phyloP scores from a whole-genome alignment of 2,329 filamentous ascomycete genomes.

The Penicillium fuscoglaucum region DNA sequence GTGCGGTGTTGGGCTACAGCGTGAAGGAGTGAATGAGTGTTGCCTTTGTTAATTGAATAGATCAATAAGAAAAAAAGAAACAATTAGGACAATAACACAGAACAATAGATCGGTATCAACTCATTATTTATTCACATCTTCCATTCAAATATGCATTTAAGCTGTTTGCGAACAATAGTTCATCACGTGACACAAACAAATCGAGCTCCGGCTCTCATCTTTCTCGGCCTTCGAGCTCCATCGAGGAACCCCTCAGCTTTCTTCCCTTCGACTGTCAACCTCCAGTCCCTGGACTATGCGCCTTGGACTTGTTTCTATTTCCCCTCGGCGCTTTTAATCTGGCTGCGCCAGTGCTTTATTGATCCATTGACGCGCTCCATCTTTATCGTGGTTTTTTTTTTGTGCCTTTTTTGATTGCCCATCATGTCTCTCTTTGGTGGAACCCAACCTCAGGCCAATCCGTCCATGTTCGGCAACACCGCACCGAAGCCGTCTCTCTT shows the following conservation, averaged over 20 bases:
- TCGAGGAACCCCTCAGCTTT: slow-evolving; percentile 19
- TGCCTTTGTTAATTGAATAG: too few species aligned
- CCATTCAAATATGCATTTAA: background rate
- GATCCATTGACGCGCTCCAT: slow-evolving; percentile 5
- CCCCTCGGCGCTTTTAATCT: background rate
- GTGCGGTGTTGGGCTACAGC: background rate
- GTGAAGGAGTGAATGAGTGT: background rate
- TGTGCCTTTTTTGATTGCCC: slow-evolving; percentile 13
- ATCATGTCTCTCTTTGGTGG: slow-evolving; percentile 44
- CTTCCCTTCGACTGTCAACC: slow-evolving; percentile 10
- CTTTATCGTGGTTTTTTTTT: slow-evolving; percentile 20
- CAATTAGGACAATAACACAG: background rate
- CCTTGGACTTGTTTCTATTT: slow-evolving; percentile 1
- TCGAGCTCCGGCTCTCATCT: slow-evolving; percentile 24
- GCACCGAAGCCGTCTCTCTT: slow-evolving; percentile 42
- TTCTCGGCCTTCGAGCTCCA: slow-evolving; percentile 21
- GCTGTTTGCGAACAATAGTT: background rate
- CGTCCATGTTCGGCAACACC: slow-evolving; percentile 31
- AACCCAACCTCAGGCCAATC: slow-evolving; percentile 21
- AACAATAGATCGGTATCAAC: background rate
- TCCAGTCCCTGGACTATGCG: slow-evolving; percentile 11
- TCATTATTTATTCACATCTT: background rate
- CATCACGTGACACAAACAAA: slow-evolving; percentile 29
- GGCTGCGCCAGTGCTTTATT: background rate
- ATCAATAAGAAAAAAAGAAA: background rate